phyloP scores from a whole-genome alignment of 352 stramenopile species.

The Elongisporangium anandrum region DNA sequence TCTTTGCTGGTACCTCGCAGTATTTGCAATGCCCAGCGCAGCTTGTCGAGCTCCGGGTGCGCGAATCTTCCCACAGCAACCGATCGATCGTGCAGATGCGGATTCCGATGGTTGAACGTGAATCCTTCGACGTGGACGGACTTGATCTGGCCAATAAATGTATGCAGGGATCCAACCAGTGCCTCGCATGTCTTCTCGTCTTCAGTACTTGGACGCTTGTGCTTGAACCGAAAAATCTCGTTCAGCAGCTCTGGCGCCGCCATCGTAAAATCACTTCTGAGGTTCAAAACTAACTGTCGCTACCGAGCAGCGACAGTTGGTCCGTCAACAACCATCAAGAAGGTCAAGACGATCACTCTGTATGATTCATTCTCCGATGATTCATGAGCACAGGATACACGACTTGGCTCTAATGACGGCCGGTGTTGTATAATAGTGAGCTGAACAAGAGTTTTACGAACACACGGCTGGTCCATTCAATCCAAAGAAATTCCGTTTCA shows the following conservation, averaged over 20 bases:
- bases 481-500: too few species aligned
- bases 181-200: conserved; percentile 12
- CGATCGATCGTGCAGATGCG: conserved; percentile 14
- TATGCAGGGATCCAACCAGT: conserved; percentile 15
- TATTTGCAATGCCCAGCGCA: conserved; percentile 10
- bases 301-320: too few species aligned
- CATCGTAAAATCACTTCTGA: too few species aligned
- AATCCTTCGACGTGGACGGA: conserved; percentile 6
- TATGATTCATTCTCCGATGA: too few species aligned
- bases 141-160: conserved; percentile 8
- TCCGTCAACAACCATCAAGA: too few species aligned
- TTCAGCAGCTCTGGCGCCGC: conserved; percentile 10
- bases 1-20: conserved; percentile 6
- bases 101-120: conserved; percentile 10
- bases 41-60: conserved; percentile 14
- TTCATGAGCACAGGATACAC: too few species aligned
- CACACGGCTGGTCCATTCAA: too few species aligned
- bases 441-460: too few species aligned
- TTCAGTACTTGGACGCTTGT: conserved; percentile 32
- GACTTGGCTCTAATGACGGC: too few species aligned
- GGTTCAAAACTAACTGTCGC: too few species aligned
- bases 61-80: conserved; percentile 20
- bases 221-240: conserved; percentile 19
- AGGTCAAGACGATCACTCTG: too few species aligned
- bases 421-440: too few species aligned